phyloP scores from a whole-genome alignment of 1,284 basidiomycete species.

The Porodaedalea pini region DNA sequence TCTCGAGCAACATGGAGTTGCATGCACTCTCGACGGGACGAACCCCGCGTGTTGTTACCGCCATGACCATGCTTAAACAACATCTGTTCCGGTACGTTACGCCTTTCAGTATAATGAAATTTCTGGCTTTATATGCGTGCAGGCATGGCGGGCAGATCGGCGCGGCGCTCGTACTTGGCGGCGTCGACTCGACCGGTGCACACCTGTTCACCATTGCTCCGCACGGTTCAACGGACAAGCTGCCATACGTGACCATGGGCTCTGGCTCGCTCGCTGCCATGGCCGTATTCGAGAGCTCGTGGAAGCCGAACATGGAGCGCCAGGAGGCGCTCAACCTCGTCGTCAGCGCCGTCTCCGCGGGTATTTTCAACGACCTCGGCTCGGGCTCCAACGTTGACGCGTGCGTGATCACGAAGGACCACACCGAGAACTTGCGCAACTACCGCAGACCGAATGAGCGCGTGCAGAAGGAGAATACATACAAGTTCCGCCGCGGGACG shows the following conservation, averaged over 20 bases:
- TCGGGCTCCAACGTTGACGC: slow-evolving; percentile 98
- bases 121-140: slow-evolving; percentile 1
- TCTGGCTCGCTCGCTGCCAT: slow-evolving; percentile 95
- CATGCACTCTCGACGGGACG: slow-evolving; percentile 83
- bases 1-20: slow-evolving; percentile 90
- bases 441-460: slow-evolving; percentile 91
- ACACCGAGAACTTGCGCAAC: slow-evolving; percentile 89
- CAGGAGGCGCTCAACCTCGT: slow-evolving; percentile 84
- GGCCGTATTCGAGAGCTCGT: slow-evolving; percentile 93
- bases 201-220: slow-evolving; percentile 97
- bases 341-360: slow-evolving; percentile 84
- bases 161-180: slow-evolving; percentile 95
- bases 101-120: neutral
- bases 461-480: slow-evolving; percentile 77
- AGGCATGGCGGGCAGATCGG: slow-evolving; percentile 95
- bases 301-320: slow-evolving; percentile 81
- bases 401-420: slow-evolving; percentile 82
- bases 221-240: slow-evolving; percentile 97
- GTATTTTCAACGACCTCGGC: slow-evolving; percentile 99
- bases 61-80: slow-evolving; percentile 98
- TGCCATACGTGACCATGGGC: slow-evolving; percentile 99
- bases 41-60: slow-evolving; percentile 88
- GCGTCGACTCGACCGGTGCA: slow-evolving; percentile 89
- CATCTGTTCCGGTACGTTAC: slow-evolving; percentile 67
- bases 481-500: slow-evolving; percentile 83